Conservation (phyloP, 2,329 filamentous ascomycete species). For the Fusarium goolgardi region DNA sequence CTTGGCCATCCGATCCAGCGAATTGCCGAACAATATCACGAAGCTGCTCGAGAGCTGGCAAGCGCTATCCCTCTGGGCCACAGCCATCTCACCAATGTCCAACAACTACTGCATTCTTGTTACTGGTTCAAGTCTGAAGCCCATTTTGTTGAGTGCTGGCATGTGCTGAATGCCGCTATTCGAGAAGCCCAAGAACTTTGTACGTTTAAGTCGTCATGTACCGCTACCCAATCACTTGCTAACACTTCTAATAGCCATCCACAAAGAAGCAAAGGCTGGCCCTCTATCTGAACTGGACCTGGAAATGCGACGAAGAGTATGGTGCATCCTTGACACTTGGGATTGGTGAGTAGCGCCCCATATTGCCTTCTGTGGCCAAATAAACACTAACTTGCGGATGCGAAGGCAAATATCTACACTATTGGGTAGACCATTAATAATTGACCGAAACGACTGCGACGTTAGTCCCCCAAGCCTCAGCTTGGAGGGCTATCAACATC, state of each 20-base stretch:
- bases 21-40: slow-evolving; percentile 51
- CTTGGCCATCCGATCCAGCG: slow-evolving; percentile 47
- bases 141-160: slow-evolving; percentile 54
- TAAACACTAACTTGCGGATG: not conserved
- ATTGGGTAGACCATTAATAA: slow-evolving; percentile 51
- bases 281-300: slow-evolving; percentile 50
- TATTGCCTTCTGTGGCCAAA: not conserved
- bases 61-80: slow-evolving; percentile 50
- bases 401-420: slow-evolving; percentile 53
- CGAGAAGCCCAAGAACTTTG: slow-evolving; percentile 53
- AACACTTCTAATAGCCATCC: slow-evolving; percentile 43
- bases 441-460: slow-evolving; percentile 52
- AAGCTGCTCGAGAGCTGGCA: slow-evolving; percentile 50
- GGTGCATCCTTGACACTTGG: slow-evolving; percentile 54
- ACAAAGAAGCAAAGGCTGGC: slow-evolving; percentile 48
- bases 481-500: slow-evolving; percentile 49
- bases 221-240: not conserved
- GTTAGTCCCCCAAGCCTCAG: slow-evolving; percentile 50
- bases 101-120: slow-evolving; percentile 53
- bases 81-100: slow-evolving; percentile 51
- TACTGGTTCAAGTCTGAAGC: slow-evolving; percentile 55
- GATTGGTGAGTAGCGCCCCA: slow-evolving; percentile 50
- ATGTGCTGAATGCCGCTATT: slow-evolving; percentile 52
- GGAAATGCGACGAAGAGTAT: slow-evolving; percentile 53
- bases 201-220: slow-evolving; percentile 15